Base-by-base conservation (phyloP, 2,329 filamentous ascomycete species). In the Diaporthe vaccinii region DNA sequence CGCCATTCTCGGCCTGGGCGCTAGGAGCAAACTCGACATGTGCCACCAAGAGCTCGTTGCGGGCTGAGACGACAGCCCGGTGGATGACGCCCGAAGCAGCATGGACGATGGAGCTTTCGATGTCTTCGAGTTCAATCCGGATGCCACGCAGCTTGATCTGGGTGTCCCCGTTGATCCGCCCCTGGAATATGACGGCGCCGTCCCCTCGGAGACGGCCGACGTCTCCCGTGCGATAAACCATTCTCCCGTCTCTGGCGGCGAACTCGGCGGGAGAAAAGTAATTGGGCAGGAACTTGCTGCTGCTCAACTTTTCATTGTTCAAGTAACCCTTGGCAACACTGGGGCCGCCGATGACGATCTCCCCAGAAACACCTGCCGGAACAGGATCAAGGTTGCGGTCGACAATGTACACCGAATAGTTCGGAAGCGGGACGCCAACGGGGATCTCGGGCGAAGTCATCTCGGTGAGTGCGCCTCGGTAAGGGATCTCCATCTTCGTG, bases 151-250 rank as follows among this genome's bases (percentile, higher is more conserved):
- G 78, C 77, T 89, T 89, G 76, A 89, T 79, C 58, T 87, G 83
- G 0, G 83, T 85, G 70, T 88, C 86, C 4, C 84, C 85, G 1
- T 75, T 79, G 1, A 85, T 83, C 0, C 86, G 84, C 0, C 85
- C 85, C 8, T 82, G 72, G 41, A 85, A 79, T 1, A 82, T 70
- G 0, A 88, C 77, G 0, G 78, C 75, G 1, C 86, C 86, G 41
- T 85, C 81, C 0, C 74, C 28, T 1, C 74, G 74, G 34, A 86
- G 78, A 3, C 80, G 79, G 1, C 84, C 86, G 22, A 76, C 78
- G 74, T 88, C 86, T 1, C 86, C 86, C 1, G 85, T 87, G 25
- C 81, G 82, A 76, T 86, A 85, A 69, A 86, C 80, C 3, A 46
- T 78, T 0, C 74, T 80, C 79, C 79, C 80, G 7, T 49, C 58